Evolutionary conservation across 108 stramenopile species (phyloP).

Genomic region (Craspedostauros australis): DNA sequence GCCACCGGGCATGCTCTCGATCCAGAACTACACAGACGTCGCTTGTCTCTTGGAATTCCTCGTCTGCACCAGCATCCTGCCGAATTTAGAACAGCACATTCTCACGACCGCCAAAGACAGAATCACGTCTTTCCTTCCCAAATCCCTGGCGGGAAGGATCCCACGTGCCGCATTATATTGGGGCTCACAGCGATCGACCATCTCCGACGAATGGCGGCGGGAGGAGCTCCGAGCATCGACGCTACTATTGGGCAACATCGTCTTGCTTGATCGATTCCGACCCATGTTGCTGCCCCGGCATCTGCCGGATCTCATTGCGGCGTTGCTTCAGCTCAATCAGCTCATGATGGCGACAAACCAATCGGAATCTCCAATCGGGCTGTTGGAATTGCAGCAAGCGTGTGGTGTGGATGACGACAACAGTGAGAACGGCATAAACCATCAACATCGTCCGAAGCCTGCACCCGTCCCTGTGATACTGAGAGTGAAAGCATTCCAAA

Average conservation of each 20-base stretch:
- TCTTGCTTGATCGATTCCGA: constrained; percentile 81
- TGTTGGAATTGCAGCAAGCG: neutral
- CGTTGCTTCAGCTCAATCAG: constrained; percentile 48
- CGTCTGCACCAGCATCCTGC: constrained; percentile 53
- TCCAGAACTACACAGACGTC: constrained; percentile 79
- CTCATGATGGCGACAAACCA: constrained; percentile 2
- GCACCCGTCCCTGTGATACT: constrained; percentile 3
- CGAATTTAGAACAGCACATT: constrained; percentile 37
- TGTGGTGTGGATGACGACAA: neutral
- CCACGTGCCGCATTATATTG: constrained; percentile 35
- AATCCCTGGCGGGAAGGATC: constrained; percentile 69
- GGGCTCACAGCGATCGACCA: too few species aligned
- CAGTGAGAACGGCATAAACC: neutral
- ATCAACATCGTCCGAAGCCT: neutral
- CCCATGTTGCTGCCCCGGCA: constrained; percentile 86
- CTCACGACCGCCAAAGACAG: constrained; percentile 25
- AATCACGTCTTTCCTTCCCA: constrained; percentile 37
- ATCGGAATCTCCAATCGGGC: neutral
- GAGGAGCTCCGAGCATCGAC: neutral
- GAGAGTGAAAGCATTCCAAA: constrained; percentile 37
- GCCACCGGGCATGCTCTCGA: constrained; percentile 68
- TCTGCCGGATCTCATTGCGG: constrained; percentile 62
- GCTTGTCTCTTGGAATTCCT: constrained; percentile 69
- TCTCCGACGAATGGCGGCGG: too few species aligned
- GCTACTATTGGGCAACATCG: constrained; percentile 22